Conservation (phyloP, 2,329 filamentous ascomycete species). For the Penicillium sp. region DNA sequence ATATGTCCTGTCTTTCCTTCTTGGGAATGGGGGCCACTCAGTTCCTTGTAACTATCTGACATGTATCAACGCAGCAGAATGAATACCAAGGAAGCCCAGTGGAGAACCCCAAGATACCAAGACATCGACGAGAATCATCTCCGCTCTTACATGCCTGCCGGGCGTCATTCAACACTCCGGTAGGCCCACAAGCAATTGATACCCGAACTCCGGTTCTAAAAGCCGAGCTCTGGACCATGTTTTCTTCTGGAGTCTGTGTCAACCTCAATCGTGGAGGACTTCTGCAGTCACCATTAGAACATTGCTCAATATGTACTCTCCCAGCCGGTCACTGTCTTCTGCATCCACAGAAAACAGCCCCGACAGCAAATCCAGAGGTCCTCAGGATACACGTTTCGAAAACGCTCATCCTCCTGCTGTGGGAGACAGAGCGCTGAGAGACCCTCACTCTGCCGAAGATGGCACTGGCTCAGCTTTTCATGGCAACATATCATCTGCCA, state of each 20-base stretch:
- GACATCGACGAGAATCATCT: slow-evolving; percentile 1
- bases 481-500: neutral
- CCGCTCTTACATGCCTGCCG: slow-evolving; percentile 5
- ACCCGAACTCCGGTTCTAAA: neutral
- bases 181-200: too few relatives aligned
- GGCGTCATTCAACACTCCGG: slow-evolving; percentile 1
- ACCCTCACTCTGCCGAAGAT: neutral
- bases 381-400: neutral
- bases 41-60: slow-evolving; percentile 1
- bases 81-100: slow-evolving; percentile 9
- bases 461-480: neutral
- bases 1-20: too few relatives aligned
- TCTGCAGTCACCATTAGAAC: too few relatives aligned
- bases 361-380: neutral
- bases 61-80: slow-evolving; percentile 1
- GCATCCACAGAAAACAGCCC: slow-evolving; percentile 3
- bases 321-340: slow-evolving; percentile 3
- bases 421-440: too few relatives aligned
- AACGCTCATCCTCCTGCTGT: neutral
- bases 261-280: too few relatives aligned
- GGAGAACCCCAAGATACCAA: slow-evolving; percentile 6
- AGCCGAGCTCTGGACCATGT: neutral
- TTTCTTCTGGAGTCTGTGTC: neutral
- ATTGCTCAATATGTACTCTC: slow-evolving; percentile 1
- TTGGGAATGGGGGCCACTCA: too few relatives aligned